Evolutionary conservation across 257 asterid species (phyloP).

Genomic region (Solanum peruvianum): DNA sequence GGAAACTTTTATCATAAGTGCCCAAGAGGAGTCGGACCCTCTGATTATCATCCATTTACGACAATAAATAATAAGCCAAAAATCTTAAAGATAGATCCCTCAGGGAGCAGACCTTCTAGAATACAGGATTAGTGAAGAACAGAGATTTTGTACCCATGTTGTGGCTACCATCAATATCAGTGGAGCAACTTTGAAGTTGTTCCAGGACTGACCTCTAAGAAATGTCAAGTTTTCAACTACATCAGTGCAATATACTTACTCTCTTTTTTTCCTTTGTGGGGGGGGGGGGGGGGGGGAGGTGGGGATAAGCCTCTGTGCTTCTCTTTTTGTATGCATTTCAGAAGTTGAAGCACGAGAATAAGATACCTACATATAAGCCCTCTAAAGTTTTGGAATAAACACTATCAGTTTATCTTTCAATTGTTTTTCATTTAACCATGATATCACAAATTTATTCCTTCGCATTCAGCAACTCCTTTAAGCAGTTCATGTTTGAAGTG

Average conservation of each 20-base stretch:
- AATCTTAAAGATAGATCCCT: neutral
- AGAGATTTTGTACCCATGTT: neutral
- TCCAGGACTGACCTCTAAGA: neutral
- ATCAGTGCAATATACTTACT: neutral
- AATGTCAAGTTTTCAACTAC: neutral
- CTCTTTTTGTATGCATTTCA: neutral
- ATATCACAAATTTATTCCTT: neutral
- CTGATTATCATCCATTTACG: neutral
- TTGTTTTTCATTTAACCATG: neutral
- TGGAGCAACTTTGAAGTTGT: neutral
- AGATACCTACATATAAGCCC: neutral
- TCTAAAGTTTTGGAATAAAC: neutral
- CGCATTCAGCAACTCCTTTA: neutral
- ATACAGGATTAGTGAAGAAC: neutral
- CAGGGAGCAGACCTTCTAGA: neutral
- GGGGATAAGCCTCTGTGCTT: neutral
- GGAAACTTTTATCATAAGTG: neutral
- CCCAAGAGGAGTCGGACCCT: neutral
- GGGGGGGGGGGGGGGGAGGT: too few relatives aligned
- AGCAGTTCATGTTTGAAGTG: neutral
- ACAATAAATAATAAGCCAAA: neutral
- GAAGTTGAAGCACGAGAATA: neutral
- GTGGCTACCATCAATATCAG: neutral
- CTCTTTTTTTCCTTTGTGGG: neutral
- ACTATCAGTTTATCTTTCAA: neutral